Evolutionary conservation across 805 yeast species (phyloP).

Genomic region (Brettanomyces naardenensis): DNA sequence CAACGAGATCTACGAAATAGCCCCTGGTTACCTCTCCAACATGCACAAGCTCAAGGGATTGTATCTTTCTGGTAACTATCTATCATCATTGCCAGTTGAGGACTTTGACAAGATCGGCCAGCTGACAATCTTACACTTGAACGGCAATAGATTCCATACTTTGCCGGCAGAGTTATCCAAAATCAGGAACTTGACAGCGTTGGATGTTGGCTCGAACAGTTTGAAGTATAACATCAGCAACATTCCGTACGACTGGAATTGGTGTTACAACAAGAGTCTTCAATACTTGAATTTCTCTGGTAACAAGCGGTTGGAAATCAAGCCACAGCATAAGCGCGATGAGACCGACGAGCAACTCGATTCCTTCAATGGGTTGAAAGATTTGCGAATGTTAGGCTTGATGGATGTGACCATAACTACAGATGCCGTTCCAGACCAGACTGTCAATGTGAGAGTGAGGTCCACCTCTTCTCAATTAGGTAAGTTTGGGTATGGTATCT

Average conservation of each 20-base stretch:
- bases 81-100: conserved; percentile 77
- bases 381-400: conserved; percentile 69
- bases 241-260: conserved; percentile 96
- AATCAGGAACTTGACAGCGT: conserved; percentile 50
- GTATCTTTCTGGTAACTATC: conserved; percentile 75
- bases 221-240: conserved; percentile 88
- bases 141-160: conserved; percentile 78
- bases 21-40: conserved; percentile 58
- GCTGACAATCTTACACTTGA: conserved; percentile 57
- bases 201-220: conserved; percentile 89
- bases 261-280: conserved; percentile 77
- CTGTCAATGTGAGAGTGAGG: conserved; percentile 73
- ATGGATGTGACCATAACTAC: conserved; percentile 95
- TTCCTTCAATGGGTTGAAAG: conserved; percentile 50
- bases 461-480: conserved; percentile 79
- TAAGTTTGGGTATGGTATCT: conserved; percentile 79
- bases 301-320: conserved; percentile 84
- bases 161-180: conserved; percentile 84
- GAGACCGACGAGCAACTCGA: conserved; percentile 61
- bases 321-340: conserved; percentile 43
- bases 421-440: conserved; percentile 83
- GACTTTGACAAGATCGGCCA: conserved; percentile 58
- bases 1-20: conserved; percentile 77
- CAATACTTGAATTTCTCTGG: conserved; percentile 86
- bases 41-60: conserved; percentile 52